phyloP scores from a whole-genome alignment of 257 asterid species.

The Nicotiana attenuata region DNA sequence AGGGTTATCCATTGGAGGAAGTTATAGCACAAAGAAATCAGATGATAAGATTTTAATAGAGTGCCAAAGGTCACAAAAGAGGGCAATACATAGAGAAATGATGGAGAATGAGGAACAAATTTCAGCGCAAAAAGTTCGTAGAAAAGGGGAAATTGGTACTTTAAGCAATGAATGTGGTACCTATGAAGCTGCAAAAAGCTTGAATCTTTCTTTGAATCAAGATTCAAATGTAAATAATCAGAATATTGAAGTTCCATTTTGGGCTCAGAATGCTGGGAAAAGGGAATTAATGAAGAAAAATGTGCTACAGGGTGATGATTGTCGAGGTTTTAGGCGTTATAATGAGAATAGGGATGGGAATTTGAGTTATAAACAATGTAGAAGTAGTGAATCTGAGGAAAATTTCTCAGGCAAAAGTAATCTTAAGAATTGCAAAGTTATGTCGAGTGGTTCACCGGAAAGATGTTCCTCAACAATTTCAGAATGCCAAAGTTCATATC shows the following conservation, averaged over 20 bases:
- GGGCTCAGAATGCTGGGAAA: neutral
- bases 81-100: conserved; percentile 35
- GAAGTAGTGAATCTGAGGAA: conserved; percentile 29
- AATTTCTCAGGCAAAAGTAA: neutral
- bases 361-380: conserved; percentile 5
- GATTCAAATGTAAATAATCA: neutral
- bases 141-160: neutral
- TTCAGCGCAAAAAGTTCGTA: conserved; percentile 13
- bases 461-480: conserved; percentile 39
- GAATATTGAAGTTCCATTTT: neutral
- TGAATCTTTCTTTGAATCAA: conserved; percentile 20
- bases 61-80: conserved; percentile 26
- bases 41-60: conserved; percentile 30
- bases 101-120: conserved; percentile 24
- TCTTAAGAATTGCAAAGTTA: neutral
- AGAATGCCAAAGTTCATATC: conserved; percentile 44
- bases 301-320: conserved; percentile 12
- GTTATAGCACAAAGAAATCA: conserved; percentile 20
- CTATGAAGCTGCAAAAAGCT: conserved; percentile 8
- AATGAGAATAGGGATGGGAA: conserved; percentile 3
- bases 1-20: conserved; percentile 67
- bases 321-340: conserved; percentile 12
- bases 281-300: neutral
- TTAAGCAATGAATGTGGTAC: neutral
- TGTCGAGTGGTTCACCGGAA: conserved; percentile 29